Evolutionary conservation across 208 protist species (phyloP), one percentile per base, ranked within the genome.

Genomic region (Novymonas esmeraldas): DNA sequence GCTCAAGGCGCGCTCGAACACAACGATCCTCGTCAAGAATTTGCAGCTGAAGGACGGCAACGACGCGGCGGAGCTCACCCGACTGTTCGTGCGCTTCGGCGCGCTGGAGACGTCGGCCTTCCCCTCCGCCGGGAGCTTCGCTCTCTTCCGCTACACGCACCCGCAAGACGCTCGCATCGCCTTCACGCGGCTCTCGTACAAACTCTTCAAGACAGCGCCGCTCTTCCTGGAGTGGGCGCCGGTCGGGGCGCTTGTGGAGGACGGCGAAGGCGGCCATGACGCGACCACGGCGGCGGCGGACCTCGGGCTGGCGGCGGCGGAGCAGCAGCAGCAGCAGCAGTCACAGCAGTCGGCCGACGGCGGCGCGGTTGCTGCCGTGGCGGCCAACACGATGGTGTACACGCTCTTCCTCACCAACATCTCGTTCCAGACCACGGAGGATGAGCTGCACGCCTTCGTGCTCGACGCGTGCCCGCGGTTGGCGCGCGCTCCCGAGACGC

Each of bases 191-290:
- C 86, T 99, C 3, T 97, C 98, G 4, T 99, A 99, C 76, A 90
- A 90, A 56, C 84, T 96, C 42, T 98, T 98, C 71, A 78, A 97
- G 50, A 78, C 84, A 46, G 69, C 91, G 6, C 98, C 98, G 24
- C 79, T 99, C 1, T 99, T 98, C 70, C 79, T 99, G 1, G 98
- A 99, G 79, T 99, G 98, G 98, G 98, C 98, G 6, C 98, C 98
- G 9, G 81, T 97, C 9, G 94, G 87, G 13, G 48, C 91, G 3
- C 89, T 98, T 20, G 60, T 78, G 46, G 85, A 89, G n/a, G 79
- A 82, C 38, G 70, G 65, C 16, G 75, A 85, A 9, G 76, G 28
- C 41, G 31, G 29, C 39, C 24, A 36, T 11, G 48, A 16, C 0
- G 45, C 39, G 16, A 44, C 24, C 0, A 57, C 22, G 13, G 64